Conservation (phyloP, 148 eudicot species). For the Nyssa sinensis region DNA sequence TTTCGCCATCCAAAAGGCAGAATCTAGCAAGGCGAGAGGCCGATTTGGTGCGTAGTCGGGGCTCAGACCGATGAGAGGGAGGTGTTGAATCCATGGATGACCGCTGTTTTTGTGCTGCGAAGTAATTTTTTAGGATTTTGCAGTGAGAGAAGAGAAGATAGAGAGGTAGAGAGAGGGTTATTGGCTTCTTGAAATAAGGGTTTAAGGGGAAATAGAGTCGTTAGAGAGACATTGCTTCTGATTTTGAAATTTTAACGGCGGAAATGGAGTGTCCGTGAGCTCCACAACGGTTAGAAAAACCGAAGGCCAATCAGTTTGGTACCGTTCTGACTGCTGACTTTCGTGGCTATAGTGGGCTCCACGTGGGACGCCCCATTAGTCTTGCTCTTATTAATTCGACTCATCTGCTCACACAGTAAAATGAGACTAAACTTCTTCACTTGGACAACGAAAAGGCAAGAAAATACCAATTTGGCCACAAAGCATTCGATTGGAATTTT, state of each 20-base stretch:
- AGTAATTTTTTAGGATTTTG: background rate
- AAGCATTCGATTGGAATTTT: no score
- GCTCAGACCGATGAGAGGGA: constrained; percentile 36
- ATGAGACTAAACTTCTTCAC: no score
- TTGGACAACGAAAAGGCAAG: no score
- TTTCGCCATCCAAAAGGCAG: constrained; percentile 25
- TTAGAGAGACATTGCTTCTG: constrained; percentile 7
- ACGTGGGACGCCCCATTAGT: no score
- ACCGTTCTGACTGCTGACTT: background rate
- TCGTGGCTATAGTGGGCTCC: background rate
- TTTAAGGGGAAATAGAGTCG: background rate
- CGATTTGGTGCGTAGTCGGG: constrained; percentile 42
- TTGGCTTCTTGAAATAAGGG: background rate
- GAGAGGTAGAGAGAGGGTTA: background rate
- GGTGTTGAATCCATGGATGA: constrained; percentile 45
- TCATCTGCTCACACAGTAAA: no score
- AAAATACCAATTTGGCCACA: no score
- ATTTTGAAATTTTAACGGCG: constrained; percentile 24
- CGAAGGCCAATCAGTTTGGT: background rate
- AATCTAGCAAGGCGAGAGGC: constrained; percentile 60
- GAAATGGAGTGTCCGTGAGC: constrained; percentile 6
- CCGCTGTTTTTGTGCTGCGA: background rate
- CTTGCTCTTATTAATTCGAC: no score
- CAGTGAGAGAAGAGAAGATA: background rate
- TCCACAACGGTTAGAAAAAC: constrained; percentile 12